Base-by-base conservation (phyloP, 129 eudicot genomes). In the Saussurea involucrata region DNA sequence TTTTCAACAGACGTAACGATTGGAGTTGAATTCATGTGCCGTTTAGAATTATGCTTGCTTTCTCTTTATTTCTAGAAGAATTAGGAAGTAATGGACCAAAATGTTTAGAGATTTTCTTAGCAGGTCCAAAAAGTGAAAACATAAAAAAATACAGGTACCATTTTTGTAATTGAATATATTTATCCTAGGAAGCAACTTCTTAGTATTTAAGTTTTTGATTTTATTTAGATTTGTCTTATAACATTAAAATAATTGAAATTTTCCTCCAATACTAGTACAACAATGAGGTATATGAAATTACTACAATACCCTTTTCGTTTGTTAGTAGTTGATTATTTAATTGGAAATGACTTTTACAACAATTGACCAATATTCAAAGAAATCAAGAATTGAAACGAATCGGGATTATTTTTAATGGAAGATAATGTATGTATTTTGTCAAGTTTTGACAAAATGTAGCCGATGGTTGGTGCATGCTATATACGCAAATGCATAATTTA, bases 91-190 rank as follows among this genome's bases (percentile, higher is more conserved):
- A 68, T 68, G 68, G 60, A 77, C 58, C 37, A 32, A 77, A 55
- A 68, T 76, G 44, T 68, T 13, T 55, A 58, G 15, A 57, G 24
- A 77, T 10, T 78, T 31, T 78, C 21, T 24, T 57, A 57, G 61
- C 63, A 37, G 36, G 75, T 5, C 17, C 63, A 25, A 58, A 61
- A 69, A 58, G 69, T 69, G 76, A 61, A 58, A 69, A 10, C 25
- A 33, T 4, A 15, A 32, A 24, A 24, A 69, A 78, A 40, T 78
- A 36, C 44, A 69, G 1, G 25, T 60, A 34, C 63, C 37, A 33
- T 55, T 57, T 57, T 49, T 69, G 69, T 57, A 69, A 69, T 55
- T 77, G 2, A 32, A 9, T 22, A 32, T 55, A 49, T 60, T 34
- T 11, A 2, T 60, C 55, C 29, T 46, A 25, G 8, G 40, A 66